Percentiles rank a stretch among this genome's conserved stretches.
These are phyloP conservation scores for Litsea cubeba DNA, from an alignment of 164 flowering plant genomes.

Conservation along the genomic window DNA sequence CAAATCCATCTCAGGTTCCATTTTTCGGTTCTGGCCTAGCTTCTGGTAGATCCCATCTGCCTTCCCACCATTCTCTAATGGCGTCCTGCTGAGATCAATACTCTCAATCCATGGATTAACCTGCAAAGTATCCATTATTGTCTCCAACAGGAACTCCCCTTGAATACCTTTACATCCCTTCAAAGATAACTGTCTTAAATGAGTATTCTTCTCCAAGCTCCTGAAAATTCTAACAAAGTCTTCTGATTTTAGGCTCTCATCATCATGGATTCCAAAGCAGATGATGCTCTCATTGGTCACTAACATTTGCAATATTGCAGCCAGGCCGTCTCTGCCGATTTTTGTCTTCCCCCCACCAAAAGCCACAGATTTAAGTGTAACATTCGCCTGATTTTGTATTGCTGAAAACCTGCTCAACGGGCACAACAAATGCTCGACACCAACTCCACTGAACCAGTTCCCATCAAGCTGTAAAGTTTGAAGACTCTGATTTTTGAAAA, in stretches of 20 bases:
- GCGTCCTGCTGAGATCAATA: conserved; percentile 75
- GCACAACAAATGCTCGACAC: conserved; percentile 82
- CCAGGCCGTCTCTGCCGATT: conserved; percentile 68
- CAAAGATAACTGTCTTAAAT: conserved; percentile 60
- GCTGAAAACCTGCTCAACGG: conserved; percentile 85
- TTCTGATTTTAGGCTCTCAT: conserved; percentile 54
- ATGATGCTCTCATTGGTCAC: conserved; percentile 61
- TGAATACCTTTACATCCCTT: conserved; percentile 78
- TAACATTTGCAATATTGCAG: conserved; percentile 65
- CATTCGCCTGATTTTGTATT: conserved; percentile 77
- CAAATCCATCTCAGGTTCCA: conserved; percentile 53
- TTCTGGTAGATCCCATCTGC: conserved; percentile 59
- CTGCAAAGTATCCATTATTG: conserved; percentile 67
- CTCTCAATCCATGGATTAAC: conserved; percentile 93
- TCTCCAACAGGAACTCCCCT: conserved; percentile 62
- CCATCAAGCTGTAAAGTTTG: conserved; percentile 64
- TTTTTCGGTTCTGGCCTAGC: conserved; percentile 60
- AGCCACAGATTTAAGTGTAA: conserved; percentile 51
- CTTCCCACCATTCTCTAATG: conserved; percentile 58
- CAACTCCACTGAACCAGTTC: conserved; percentile 69
- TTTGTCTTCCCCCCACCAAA: conserved; percentile 73
- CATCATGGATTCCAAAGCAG: conserved; percentile 60
- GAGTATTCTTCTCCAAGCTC: conserved; percentile 72
- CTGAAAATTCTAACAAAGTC: conserved; percentile 62
- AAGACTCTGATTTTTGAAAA: conserved; percentile 65